phyloP scores from a whole-genome alignment of 2,329 filamentous ascomycete genomes.

The Bertia moriformis region DNA sequence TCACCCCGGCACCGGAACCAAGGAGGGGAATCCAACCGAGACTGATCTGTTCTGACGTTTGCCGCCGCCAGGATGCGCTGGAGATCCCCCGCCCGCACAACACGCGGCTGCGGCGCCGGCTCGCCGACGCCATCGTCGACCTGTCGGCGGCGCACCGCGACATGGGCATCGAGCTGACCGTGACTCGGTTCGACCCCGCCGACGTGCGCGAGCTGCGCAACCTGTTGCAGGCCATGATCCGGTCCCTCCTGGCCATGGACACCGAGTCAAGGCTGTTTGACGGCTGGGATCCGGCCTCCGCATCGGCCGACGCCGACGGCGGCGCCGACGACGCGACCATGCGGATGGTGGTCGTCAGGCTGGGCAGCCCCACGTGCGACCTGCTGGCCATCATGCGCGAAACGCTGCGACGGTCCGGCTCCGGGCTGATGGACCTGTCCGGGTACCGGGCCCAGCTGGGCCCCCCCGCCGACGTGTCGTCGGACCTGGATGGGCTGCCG shows the following conservation, averaged over 20 bases:
- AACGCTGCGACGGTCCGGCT: slow-evolving; percentile 29
- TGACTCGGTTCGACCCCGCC: slow-evolving; percentile 33
- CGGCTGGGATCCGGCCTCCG: slow-evolving; percentile 8
- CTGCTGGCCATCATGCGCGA: slow-evolving; percentile 29
- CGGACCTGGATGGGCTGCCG: slow-evolving; percentile 22
- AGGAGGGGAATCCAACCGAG: too few relatives aligned
- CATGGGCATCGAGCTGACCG: slow-evolving; percentile 37
- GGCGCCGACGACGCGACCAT: slow-evolving; percentile 8
- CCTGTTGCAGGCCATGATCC: slow-evolving; percentile 36
- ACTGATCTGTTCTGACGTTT: too few relatives aligned
- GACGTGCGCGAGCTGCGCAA: slow-evolving; percentile 36
- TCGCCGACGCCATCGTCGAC: slow-evolving; percentile 36
- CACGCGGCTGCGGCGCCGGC: slow-evolving; percentile 20
- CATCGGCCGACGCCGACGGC: slow-evolving; percentile 9
- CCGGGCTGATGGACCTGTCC: slow-evolving; percentile 35
- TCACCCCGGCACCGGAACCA: too few relatives aligned
- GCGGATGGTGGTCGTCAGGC: slow-evolving; percentile 13
- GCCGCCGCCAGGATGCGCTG: slow-evolving; percentile 17
- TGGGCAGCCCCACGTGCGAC: slow-evolving; percentile 29
- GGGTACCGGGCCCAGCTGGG: slow-evolving; percentile 31
- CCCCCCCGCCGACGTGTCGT: slow-evolving; percentile 22
- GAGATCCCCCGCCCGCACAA: slow-evolving; percentile 13
- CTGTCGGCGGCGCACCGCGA: slow-evolving; percentile 40
- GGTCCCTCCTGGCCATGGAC: slow-evolving; percentile 34
- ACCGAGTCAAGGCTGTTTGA: slow-evolving; percentile 31